Base-by-base conservation (phyloP, 345 rosid species). In the Eucalyptus cloeziana region DNA sequence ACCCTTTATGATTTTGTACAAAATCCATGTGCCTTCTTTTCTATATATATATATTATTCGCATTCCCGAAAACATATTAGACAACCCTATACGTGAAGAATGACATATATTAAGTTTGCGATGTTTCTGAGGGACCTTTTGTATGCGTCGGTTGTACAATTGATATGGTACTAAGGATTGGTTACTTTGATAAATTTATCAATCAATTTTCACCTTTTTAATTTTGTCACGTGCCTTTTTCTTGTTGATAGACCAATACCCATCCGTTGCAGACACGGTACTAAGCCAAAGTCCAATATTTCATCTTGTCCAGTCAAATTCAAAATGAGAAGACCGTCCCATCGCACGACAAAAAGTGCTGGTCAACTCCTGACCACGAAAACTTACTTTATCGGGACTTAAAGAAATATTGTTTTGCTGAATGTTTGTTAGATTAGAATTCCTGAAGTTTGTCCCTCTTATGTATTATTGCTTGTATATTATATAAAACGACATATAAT, bases 321-420 rank as follows among this genome's bases (percentile, higher is more conserved):
- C 2, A 25, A 58, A 58, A 25, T 58, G n/a, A 24, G 64, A 58
- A 58, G 64, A 24, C 30, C 64, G 64, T 25, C 64, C 64, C 6
- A 24, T 58, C 64, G 25, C n/a, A 0, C n/a, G 0, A 58, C 25
- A 25, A 24, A 58, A 58, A 25, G 64, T 10, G n/a, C 2, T 1
- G n/a, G 64, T 25, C 64, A 58, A 58, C n/a, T 58, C 64, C n/a
- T 58, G 64, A 58, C n/a, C 14, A 58, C n/a, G n/a, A 10, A 58
- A 58, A 24, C n/a, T 58, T 58, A 25, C n/a, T 25, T 3, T 25
- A 58, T 58, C 6, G n/a, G 64, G 64, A 58, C 7, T 25, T 58
- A 25, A 58, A 2, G 64, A 25, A 10, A 11, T 58, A 25, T 25
- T 25, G n/a, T 58, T 58, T 58, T 10, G 64, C 64, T 58, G 2